These are phyloP conservation scores for Adansonia digitata DNA, from an alignment of 345 rosid genomes.

Conservation along the genomic window DNA sequence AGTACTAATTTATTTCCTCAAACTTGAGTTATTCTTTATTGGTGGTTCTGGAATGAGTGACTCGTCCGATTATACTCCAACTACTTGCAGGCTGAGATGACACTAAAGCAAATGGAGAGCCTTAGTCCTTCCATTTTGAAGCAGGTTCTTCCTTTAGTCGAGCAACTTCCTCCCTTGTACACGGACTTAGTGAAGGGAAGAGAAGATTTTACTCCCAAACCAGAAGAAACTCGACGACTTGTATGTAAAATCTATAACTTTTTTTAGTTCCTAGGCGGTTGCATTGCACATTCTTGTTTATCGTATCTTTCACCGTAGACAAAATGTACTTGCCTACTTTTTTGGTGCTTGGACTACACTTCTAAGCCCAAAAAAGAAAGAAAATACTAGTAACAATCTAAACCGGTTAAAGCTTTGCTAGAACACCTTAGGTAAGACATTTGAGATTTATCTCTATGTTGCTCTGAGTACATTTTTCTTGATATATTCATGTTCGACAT, in stretches of 20 bases:
- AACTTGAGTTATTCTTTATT: not conserved
- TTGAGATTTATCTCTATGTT: not conserved
- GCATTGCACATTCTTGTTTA: not conserved
- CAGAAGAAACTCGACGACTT: conserved; percentile 91
- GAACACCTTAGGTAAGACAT: not conserved
- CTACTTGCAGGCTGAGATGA: conserved; percentile 81
- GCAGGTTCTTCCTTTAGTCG: conserved; percentile 87
- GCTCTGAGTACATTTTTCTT: too few species aligned
- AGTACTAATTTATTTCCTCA: not conserved
- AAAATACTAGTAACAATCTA: not conserved
- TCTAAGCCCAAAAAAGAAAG: not conserved
- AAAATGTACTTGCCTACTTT: not conserved
- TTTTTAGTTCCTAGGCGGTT: not conserved
- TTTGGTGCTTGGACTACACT: not conserved
- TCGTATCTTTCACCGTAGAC: not conserved
- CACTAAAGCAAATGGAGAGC: conserved; percentile 81
- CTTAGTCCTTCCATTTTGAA: conserved; percentile 90
- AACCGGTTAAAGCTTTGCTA: not conserved
- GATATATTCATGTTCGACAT: too few species aligned
- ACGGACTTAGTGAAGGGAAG: conserved; percentile 90
- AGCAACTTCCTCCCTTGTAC: conserved; percentile 94
- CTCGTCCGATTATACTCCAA: not conserved
- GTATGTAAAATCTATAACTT: conserved; percentile 40
- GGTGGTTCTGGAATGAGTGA: not conserved
- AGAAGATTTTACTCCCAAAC: conserved; percentile 90